Percentiles rank a stretch among this genome's conserved stretches.
These are phyloP conservation scores for Spatholobus suberectus DNA, from an alignment of 306 rosid species.

Conservation along the genomic window DNA sequence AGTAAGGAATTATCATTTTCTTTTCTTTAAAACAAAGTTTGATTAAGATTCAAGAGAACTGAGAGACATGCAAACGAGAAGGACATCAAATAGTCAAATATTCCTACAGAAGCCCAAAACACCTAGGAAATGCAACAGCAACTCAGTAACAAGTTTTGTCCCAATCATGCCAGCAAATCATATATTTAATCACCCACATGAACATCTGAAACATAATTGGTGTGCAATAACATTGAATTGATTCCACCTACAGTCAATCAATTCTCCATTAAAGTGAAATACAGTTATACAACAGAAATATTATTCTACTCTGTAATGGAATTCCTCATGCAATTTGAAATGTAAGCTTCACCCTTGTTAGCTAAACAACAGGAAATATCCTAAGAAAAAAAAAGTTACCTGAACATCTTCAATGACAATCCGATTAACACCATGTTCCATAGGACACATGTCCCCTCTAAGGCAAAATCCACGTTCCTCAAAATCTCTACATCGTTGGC, in stretches of 20 bases:
- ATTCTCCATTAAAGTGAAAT: constrained; percentile 19
- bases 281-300: constrained; percentile 14
- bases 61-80: not conserved
- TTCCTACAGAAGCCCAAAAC: not conserved
- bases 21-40: not conserved
- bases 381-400: constrained; percentile 54
- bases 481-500: constrained; percentile 95
- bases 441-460: constrained; percentile 99
- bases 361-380: constrained; percentile 29
- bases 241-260: not conserved
- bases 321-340: constrained; percentile 19
- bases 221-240: constrained; percentile 1
- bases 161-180: constrained; percentile 10
- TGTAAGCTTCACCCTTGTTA: constrained; percentile 3
- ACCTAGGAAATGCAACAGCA: not conserved
- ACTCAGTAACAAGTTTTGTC: not conserved
- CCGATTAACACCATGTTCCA: constrained; percentile 98
- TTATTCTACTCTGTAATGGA: not conserved
- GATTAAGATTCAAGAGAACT: constrained; percentile 5
- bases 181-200: not conserved
- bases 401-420: constrained; percentile 98
- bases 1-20: not conserved
- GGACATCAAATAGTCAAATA: not conserved
- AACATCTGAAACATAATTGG: not conserved
- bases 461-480: constrained; percentile 99